A percentile compares a stretch with the other conserved stretches of the same genome.
These are phyloP conservation scores for Venustampulla echinocandica DNA, from an alignment of 495 filamentous ascomycete species.

Conservation along the genomic window DNA sequence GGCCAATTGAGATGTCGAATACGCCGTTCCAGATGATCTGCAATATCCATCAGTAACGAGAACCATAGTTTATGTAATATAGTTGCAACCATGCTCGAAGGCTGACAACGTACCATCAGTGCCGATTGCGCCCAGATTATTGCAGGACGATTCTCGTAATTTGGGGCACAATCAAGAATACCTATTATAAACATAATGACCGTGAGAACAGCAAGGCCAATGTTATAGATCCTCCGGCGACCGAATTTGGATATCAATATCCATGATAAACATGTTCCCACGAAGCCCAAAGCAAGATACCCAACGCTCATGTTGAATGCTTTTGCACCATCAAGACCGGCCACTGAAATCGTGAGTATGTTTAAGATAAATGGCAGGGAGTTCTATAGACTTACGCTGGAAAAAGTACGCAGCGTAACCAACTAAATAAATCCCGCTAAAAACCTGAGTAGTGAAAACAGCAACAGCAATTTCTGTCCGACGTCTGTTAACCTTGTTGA, in stretches of 20 bases:
- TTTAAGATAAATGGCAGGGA: background rate
- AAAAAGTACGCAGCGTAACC: conserved; percentile 64
- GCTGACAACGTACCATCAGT: background rate
- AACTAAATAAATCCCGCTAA: conserved; percentile 61
- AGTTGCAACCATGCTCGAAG: conserved; percentile 26
- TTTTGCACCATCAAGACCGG: conserved; percentile 45
- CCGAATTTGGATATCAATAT: conserved; percentile 38
- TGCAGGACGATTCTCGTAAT: conserved; percentile 2
- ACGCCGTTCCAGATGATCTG: conserved; percentile 35
- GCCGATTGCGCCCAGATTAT: conserved; percentile 5
- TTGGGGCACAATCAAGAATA: conserved; percentile 20
- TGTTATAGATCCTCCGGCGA: conserved; percentile 39
- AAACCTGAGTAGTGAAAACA: conserved; percentile 62
- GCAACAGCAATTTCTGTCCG: conserved; percentile 62
- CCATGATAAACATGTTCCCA: conserved; percentile 44
- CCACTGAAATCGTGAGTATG: conserved; percentile 30
- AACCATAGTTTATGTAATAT: no score
- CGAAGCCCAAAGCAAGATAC: conserved; percentile 37
- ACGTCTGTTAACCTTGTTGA: conserved; percentile 53
- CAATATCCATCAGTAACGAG: no score
- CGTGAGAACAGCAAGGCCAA: conserved; percentile 26
- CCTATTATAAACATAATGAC: conserved; percentile 23
- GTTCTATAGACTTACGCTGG: conserved; percentile 47
- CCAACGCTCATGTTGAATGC: conserved; percentile 47
- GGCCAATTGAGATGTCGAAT: conserved; percentile 48